Evolutionary conservation across 2,329 filamentous ascomycete species (phyloP).

Genomic region (Nannizzia gypsea): DNA sequence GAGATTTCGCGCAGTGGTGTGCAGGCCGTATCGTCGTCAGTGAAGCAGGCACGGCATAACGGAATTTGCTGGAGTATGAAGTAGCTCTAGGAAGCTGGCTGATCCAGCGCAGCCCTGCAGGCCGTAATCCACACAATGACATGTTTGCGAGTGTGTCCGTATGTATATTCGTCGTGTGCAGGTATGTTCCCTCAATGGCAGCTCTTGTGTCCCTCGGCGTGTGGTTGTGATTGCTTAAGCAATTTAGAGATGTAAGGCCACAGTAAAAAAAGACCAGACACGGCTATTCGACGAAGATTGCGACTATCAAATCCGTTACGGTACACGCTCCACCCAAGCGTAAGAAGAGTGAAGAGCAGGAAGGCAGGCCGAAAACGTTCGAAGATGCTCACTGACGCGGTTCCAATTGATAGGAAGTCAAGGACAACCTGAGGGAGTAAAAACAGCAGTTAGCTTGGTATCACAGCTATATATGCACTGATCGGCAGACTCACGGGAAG

Average conservation of each 20-base stretch:
- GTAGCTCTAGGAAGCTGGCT: neutral
- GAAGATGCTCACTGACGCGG: constrained; percentile 11
- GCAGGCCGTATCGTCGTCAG: constrained; percentile 2
- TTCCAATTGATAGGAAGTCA: constrained; percentile 13
- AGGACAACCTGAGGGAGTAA: constrained; percentile 9
- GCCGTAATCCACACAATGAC: neutral
- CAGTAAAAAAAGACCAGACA: constrained; percentile 10
- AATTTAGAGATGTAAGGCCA: constrained; percentile 9
- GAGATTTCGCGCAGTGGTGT: constrained; percentile 8
- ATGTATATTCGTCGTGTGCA: neutral
- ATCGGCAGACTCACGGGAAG: constrained; percentile 9
- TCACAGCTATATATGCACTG: neutral
- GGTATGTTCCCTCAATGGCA: neutral
- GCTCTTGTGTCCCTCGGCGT: constrained; percentile 7
- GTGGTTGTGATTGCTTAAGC: neutral
- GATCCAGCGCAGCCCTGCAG: neutral
- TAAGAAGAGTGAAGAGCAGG: constrained; percentile 11
- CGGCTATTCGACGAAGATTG: constrained; percentile 9
- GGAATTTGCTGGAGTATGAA: neutral
- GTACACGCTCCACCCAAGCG: constrained; percentile 11
- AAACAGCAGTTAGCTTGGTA: neutral
- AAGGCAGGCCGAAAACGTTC: constrained; percentile 11
- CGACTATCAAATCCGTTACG: constrained; percentile 10
- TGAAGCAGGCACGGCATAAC: neutral
- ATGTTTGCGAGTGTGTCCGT: neutral